Conservation (phyloP, 1,139 yeast genomes). For the Saccharomyces pastorianus region DNA sequence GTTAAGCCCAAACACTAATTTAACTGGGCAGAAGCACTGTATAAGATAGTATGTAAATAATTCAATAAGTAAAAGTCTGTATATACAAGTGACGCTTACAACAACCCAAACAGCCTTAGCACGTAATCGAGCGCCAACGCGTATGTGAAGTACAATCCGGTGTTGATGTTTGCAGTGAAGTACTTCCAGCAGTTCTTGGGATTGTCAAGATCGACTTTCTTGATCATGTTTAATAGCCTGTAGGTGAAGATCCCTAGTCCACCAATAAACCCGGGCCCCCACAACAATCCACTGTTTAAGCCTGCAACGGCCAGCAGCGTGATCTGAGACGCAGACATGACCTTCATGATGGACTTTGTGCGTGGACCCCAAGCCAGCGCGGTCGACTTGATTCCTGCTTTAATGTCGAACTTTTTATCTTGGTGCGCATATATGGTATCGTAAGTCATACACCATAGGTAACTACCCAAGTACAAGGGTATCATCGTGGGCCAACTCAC, state of each 20-base stretch:
- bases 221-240: conserved; percentile 59
- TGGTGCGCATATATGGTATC: conserved; percentile 98
- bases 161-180: conserved; percentile 67
- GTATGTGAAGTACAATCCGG: conserved; percentile 70
- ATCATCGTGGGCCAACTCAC: conserved; percentile 67
- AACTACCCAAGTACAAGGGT: conserved; percentile 69
- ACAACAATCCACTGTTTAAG: conserved; percentile 55
- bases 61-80: background rate
- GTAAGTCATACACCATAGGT: conserved; percentile 90
- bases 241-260: conserved; percentile 62
- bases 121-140: conserved; percentile 75
- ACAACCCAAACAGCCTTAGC: conserved; percentile 32
- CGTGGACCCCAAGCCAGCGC: conserved; percentile 88
- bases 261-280: conserved; percentile 71
- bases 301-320: conserved; percentile 62
- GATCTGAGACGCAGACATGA: conserved; percentile 59
- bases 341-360: conserved; percentile 60
- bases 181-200: conserved; percentile 78
- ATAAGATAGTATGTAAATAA: background rate
- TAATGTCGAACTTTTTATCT: conserved; percentile 77
- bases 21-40: too few species aligned
- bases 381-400: conserved; percentile 89
- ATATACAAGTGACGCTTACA: conserved; percentile 10
- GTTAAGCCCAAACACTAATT: background rate
- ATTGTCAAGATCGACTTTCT: conserved; percentile 63